Percentiles rank a stretch among this genome's conserved stretches.
These are phyloP conservation scores for Blastobotrys indianensis DNA, from an alignment of 1,139 yeast genomes.

Conservation along the genomic window DNA sequence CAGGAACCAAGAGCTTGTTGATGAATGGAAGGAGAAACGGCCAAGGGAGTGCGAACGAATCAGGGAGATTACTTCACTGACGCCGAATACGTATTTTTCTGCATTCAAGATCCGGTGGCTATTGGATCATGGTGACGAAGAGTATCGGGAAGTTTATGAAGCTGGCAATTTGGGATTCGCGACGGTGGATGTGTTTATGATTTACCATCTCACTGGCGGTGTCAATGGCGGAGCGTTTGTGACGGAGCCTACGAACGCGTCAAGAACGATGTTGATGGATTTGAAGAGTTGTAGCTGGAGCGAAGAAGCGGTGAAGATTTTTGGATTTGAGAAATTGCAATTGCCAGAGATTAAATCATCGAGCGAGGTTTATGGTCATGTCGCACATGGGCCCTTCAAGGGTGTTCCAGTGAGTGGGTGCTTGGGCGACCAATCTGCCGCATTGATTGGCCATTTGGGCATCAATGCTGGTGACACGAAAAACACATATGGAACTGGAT, in stretches of 20 bases:
- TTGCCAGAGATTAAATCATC: constrained; percentile 80
- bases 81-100: constrained; percentile 84
- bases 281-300: constrained; percentile 73
- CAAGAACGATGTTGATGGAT: constrained; percentile 88
- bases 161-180: constrained; percentile 82
- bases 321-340: constrained; percentile 62
- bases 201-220: constrained; percentile 76
- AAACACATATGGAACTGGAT: constrained; percentile 97
- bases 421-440: constrained; percentile 92
- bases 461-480: constrained; percentile 80
- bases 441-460: constrained; percentile 89
- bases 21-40: constrained; percentile 48
- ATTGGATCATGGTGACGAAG: constrained; percentile 69
- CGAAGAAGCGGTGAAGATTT: constrained; percentile 65
- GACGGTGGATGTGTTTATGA: constrained; percentile 91
- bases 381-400: constrained; percentile 31
- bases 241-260: constrained; percentile 87
- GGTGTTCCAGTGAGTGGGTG: constrained; percentile 83
- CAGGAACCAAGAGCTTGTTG: constrained; percentile 71
- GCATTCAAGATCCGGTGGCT: constrained; percentile 90
- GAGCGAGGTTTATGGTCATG: constrained; percentile 69
- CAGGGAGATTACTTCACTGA: constrained; percentile 28
- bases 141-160: constrained; percentile 59
- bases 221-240: constrained; percentile 46
- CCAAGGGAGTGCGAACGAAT: too few species aligned